A percentile compares a stretch with the other conserved stretches of the same genome.
Conservation (phyloP, 169 alveolate species). For the Plasmodium berghei region DNA sequence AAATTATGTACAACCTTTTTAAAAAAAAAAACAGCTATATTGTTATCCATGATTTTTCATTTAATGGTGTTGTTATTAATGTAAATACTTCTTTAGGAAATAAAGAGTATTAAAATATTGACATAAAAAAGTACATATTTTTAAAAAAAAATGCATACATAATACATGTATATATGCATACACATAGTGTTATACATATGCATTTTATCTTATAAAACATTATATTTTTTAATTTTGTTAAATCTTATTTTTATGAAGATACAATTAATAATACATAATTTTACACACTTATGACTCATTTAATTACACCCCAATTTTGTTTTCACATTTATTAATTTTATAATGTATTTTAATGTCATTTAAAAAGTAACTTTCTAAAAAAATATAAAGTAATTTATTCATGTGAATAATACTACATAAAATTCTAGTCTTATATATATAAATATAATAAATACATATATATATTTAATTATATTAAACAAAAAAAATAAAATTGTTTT, state of each 20-base stretch:
- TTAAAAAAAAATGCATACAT: too few relatives aligned
- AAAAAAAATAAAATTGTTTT: background rate
- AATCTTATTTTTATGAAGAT: background rate
- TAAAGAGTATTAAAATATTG: background rate
- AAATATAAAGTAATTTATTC: too few relatives aligned
- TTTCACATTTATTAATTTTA: conserved; percentile 11
- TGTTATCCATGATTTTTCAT: background rate
- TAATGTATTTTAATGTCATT: background rate
- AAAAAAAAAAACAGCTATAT: conserved; percentile 15
- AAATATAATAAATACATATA: too few relatives aligned
- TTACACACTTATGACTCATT: background rate
- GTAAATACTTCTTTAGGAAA: background rate
- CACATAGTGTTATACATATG: background rate
- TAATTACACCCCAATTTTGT: conserved; percentile 4
- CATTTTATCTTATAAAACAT: background rate
- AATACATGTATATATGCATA: background rate
- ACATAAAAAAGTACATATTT: background rate
- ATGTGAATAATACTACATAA: too few relatives aligned
- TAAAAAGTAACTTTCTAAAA: background rate
- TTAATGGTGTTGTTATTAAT: conserved; percentile 2
- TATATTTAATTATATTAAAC: background rate
- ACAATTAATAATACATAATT: background rate
- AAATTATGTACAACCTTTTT: conserved; percentile 24
- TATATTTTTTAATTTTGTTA: background rate
- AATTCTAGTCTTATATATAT: too few relatives aligned